These are phyloP conservation scores for Ajuga reptans DNA, from an alignment of 305 asterid genomes.

Conservation along the genomic window DNA sequence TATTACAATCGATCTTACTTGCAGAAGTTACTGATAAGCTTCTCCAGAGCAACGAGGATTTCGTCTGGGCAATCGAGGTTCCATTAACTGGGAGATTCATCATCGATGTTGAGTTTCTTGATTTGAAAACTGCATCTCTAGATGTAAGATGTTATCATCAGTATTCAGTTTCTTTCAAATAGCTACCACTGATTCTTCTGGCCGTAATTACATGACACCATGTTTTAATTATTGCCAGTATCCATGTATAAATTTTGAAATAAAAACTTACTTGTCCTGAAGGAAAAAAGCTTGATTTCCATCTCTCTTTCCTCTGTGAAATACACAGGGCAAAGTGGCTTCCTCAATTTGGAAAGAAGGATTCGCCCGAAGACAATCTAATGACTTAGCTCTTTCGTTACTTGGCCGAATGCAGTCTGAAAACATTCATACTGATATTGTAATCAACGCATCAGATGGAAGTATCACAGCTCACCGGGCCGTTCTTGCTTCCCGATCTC, in stretches of 20 bases:
- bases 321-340: slow-evolving; percentile 46
- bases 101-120: slow-evolving; percentile 77
- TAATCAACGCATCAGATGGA: slow-evolving; percentile 62
- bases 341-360: slow-evolving; percentile 59
- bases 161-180: not conserved
- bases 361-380: slow-evolving; percentile 28
- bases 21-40: slow-evolving; percentile 39
- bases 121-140: slow-evolving; percentile 50
- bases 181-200: not conserved
- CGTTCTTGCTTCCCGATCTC: slow-evolving; percentile 82
- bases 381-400: slow-evolving; percentile 42
- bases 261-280: not conserved
- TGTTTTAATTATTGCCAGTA: not conserved
- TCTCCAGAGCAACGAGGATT: slow-evolving; percentile 37
- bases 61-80: slow-evolving; percentile 58
- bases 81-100: slow-evolving; percentile 68
- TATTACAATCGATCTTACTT: not conserved
- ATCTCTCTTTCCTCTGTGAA: not conserved
- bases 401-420: slow-evolving; percentile 65
- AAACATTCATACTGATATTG: slow-evolving; percentile 56
- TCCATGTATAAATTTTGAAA: not conserved
- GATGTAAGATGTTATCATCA: slow-evolving; percentile 28
- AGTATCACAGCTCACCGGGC: slow-evolving; percentile 75
- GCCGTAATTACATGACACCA: not conserved
- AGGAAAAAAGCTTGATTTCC: not conserved